Evolutionary conservation across 2,329 filamentous ascomycete species (phyloP).

Genomic region (Cladosporium sp.): DNA sequence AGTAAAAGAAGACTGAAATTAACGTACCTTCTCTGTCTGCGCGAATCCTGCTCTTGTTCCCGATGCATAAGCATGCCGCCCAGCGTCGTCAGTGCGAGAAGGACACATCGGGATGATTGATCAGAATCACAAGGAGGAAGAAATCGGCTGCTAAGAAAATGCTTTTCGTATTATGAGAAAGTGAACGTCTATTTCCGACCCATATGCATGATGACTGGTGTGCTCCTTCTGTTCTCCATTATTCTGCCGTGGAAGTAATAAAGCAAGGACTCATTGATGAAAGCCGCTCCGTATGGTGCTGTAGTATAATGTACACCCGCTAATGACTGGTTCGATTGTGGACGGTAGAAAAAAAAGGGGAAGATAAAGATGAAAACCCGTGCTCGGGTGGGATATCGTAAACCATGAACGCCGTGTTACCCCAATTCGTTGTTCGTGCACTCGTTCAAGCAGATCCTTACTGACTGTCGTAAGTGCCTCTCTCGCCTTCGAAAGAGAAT

Average conservation of each 20-base stretch:
- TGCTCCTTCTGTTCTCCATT: too few species aligned
- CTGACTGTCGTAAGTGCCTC: conserved; percentile 1
- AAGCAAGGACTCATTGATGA: background rate
- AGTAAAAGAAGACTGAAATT: too few species aligned
- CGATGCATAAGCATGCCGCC: too few species aligned
- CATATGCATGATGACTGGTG: too few species aligned
- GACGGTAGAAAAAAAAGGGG: background rate
- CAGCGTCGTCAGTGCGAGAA: too few species aligned
- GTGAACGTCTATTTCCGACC: too few species aligned
- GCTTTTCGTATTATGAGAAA: too few species aligned
- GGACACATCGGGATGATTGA: too few species aligned
- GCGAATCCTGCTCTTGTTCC: too few species aligned
- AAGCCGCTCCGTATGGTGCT: background rate
- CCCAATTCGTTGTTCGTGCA: background rate
- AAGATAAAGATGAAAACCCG: background rate
- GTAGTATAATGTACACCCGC: background rate
- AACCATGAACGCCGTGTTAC: background rate
- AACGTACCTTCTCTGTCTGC: too few species aligned
- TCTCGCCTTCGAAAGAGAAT: conserved; percentile 13
- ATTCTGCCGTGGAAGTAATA: background rate
- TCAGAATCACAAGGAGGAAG: too few species aligned
- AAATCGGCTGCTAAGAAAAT: too few species aligned
- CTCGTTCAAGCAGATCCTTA: background rate
- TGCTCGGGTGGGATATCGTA: conserved; percentile 1
- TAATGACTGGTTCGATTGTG: background rate